phyloP scores from a whole-genome alignment of 306 rosid genomes.

The Quercus suber region DNA sequence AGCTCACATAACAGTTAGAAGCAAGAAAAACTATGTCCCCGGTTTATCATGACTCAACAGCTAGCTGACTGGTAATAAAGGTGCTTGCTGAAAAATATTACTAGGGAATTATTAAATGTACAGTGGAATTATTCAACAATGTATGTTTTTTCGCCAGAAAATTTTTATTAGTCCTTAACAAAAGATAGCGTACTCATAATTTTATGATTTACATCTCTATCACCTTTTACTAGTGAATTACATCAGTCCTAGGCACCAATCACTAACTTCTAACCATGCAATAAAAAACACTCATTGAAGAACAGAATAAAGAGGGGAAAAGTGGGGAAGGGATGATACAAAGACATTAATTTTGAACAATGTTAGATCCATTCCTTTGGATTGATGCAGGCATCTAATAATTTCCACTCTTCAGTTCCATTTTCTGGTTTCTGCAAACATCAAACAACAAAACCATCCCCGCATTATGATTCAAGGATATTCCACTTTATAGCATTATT shows the following conservation, averaged over 20 bases:
- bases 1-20: too few species aligned
- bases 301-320: not conserved
- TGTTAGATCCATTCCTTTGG: constrained; percentile 86
- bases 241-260: not conserved
- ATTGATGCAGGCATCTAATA: constrained; percentile 92
- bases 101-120: too few species aligned
- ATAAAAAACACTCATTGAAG: not conserved
- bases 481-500: not conserved
- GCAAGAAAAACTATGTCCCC: too few species aligned
- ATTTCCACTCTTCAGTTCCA: constrained; percentile 98
- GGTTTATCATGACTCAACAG: too few species aligned
- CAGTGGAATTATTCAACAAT: too few species aligned
- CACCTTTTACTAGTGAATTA: not conserved
- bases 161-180: not conserved
- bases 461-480: constrained; percentile 8
- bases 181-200: not conserved
- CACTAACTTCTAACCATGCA: not conserved
- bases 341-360: not conserved
- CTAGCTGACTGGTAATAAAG: too few species aligned
- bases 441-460: constrained; percentile 16
- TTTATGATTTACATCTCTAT: not conserved
- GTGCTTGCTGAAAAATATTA: too few species aligned
- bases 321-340: not conserved
- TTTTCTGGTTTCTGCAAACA: constrained; percentile 83
- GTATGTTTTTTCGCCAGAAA: not conserved